Evolutionary conservation across 805 yeast species (phyloP).

Genomic region (Spathaspora sp.): DNA sequence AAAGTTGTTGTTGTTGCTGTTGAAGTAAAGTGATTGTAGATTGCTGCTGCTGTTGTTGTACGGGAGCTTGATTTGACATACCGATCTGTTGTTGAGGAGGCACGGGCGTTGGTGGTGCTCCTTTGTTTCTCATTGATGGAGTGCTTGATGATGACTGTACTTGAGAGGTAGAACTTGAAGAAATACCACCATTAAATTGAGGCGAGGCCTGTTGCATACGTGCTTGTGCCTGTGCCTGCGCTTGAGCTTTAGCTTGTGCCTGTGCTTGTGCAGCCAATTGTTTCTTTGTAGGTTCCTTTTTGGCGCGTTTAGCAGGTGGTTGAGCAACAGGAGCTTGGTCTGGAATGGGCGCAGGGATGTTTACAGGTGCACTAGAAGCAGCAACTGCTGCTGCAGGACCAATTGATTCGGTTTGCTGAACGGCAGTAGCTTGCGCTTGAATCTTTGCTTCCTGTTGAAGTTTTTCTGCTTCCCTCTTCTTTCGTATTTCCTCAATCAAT

Average conservation of each 20-base stretch:
- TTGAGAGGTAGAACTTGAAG: slow-evolving; percentile 8
- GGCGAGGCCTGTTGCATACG: slow-evolving; percentile 6
- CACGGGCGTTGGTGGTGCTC: slow-evolving; percentile 6
- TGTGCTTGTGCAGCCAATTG: slow-evolving; percentile 15
- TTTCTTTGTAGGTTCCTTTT: slow-evolving; percentile 10
- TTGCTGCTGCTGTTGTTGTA: slow-evolving; percentile 13
- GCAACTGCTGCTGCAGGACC: background rate
- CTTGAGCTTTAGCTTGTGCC: slow-evolving; percentile 15
- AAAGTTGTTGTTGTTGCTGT: slow-evolving; percentile 44
- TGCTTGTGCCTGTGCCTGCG: slow-evolving; percentile 10
- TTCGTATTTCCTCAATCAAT: slow-evolving; percentile 82
- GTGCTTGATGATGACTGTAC: slow-evolving; percentile 6
- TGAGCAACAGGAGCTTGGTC: slow-evolving; percentile 12
- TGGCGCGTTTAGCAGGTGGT: slow-evolving; percentile 9
- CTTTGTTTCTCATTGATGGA: slow-evolving; percentile 10
- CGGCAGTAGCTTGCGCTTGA: slow-evolving; percentile 28
- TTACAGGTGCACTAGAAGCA: slow-evolving; percentile 1
- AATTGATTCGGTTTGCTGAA: slow-evolving; percentile 3
- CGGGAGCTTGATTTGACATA: slow-evolving; percentile 11
- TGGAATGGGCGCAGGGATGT: slow-evolving; percentile 2
- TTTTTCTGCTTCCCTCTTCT: slow-evolving; percentile 51
- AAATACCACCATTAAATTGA: slow-evolving; percentile 5
- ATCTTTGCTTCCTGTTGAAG: slow-evolving; percentile 39
- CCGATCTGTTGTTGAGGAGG: slow-evolving; percentile 19
- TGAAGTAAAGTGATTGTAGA: slow-evolving; percentile 23